Conservation (phyloP, 2,329 filamentous ascomycete genomes). For the Neofusicoccum sp. region DNA sequence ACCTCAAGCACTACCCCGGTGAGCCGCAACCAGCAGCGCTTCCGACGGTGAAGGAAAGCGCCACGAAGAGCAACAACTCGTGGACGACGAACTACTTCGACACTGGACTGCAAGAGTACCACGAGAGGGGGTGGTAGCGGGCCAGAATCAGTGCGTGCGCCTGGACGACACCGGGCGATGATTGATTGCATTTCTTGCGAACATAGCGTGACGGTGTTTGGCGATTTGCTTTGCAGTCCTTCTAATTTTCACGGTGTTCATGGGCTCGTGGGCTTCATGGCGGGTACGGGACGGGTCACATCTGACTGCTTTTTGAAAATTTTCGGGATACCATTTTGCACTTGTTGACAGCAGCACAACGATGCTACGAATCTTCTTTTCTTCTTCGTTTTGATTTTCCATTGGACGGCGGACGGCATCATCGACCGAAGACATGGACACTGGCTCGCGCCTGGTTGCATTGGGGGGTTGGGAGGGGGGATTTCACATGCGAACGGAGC, state of each 20-base stretch:
- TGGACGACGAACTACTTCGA: slow-evolving; percentile 83
- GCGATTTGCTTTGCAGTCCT: slow-evolving; percentile 15
- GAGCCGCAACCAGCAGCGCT: slow-evolving; percentile 57
- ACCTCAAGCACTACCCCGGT: slow-evolving; percentile 75
- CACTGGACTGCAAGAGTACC: slow-evolving; percentile 80
- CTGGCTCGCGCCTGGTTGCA: slow-evolving; percentile 40
- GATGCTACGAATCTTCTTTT: slow-evolving; percentile 43
- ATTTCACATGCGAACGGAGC: slow-evolving; percentile 29
- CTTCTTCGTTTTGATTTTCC: slow-evolving; percentile 26
- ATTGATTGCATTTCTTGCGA: slow-evolving; percentile 22
- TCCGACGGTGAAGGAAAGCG: slow-evolving; percentile 47
- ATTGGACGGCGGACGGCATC: slow-evolving; percentile 28
- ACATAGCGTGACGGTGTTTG: slow-evolving; percentile 23
- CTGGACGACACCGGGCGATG: slow-evolving; percentile 1
- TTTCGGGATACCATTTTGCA: slow-evolving; percentile 39
- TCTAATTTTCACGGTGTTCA: slow-evolving; percentile 16
- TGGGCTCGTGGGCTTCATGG: slow-evolving; percentile 7
- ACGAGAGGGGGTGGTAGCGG: slow-evolving; percentile 78
- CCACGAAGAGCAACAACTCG: slow-evolving; percentile 68
- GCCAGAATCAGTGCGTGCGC: not conserved
- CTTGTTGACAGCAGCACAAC: slow-evolving; percentile 26
- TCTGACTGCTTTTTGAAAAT: slow-evolving; percentile 33
- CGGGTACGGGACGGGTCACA: slow-evolving; percentile 17
- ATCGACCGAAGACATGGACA: slow-evolving; percentile 25
- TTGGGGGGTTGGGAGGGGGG: slow-evolving; percentile 18